Evolutionary conservation across 371 early-diverging fungal species (phyloP).

Genomic region (Blyttiomyces sp.): DNA sequence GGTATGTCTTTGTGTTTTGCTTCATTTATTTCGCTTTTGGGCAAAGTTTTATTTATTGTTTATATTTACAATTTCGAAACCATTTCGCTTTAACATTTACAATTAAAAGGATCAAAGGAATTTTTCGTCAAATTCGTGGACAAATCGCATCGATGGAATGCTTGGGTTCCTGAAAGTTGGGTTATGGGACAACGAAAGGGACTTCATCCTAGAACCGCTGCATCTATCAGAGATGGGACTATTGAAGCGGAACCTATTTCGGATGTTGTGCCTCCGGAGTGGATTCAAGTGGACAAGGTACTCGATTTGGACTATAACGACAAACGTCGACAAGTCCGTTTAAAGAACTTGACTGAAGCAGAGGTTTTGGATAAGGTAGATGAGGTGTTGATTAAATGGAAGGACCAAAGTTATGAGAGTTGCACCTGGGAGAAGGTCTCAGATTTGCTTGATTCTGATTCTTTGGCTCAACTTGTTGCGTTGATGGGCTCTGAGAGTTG

Average conservation of each 20-base stretch:
- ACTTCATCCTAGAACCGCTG: not conserved
- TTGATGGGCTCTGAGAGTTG: no score
- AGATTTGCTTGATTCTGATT: not conserved
- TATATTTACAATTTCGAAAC: not conserved
- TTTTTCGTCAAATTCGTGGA: slow-evolving; percentile 33
- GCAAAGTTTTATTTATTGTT: not conserved
- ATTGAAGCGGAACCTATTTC: slow-evolving; percentile 2
- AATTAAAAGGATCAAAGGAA: slow-evolving; percentile 2
- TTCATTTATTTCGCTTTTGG: no score
- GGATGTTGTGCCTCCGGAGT: slow-evolving; percentile 6
- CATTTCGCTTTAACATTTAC: not conserved
- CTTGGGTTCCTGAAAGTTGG: slow-evolving; percentile 41
- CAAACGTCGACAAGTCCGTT: not conserved
- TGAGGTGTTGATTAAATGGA: slow-evolving; percentile 39
- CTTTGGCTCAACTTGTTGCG: no score
- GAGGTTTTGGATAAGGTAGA: slow-evolving; percentile 17
- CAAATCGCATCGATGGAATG: slow-evolving; percentile 22
- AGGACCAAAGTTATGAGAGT: slow-evolving; percentile 25
- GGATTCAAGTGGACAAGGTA: slow-evolving; percentile 19
- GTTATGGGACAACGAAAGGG: slow-evolving; percentile 9
- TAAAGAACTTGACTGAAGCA: not conserved
- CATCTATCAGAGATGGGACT: not conserved
- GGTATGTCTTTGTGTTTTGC: no score
- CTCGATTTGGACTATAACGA: slow-evolving; percentile 16
- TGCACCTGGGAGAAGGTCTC: slow-evolving; percentile 43